Percentiles rank a stretch among this genome's conserved stretches.
Evolutionary conservation across 2,329 filamentous ascomycete genomes (phyloP).

Genomic region (Verruconis gallopava): DNA sequence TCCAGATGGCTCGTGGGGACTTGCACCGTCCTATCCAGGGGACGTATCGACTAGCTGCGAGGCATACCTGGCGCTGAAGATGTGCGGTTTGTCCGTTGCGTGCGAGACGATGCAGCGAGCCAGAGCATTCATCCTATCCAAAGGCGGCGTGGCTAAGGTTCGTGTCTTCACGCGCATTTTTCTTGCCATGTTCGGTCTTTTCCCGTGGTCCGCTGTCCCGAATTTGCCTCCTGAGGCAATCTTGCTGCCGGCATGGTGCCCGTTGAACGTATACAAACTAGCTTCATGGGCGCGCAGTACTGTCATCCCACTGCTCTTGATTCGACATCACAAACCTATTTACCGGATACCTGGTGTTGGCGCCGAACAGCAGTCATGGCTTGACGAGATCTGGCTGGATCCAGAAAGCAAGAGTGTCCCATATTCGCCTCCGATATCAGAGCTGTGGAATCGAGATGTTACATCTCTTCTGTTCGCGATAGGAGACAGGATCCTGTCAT

Average conservation of each 20-base stretch:
- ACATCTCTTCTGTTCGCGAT: not conserved
- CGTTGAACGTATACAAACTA: slow-evolving; percentile 1
- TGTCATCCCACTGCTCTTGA: slow-evolving; percentile 2
- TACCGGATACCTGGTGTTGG: not conserved
- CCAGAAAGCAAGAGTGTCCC: not conserved
- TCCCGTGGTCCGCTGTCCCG: slow-evolving; percentile 1
- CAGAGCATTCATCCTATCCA: not conserved
- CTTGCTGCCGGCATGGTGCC: not conserved
- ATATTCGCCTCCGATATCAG: not conserved
- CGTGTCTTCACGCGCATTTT: slow-evolving; percentile 4
- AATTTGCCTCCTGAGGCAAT: slow-evolving; percentile 1
- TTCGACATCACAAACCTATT: slow-evolving; percentile 1
- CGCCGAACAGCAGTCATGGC: not conserved
- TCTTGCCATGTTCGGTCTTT: slow-evolving; percentile 2
- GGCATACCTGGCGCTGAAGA: slow-evolving; percentile 4
- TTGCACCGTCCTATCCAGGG: slow-evolving; percentile 6
- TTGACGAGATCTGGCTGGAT: slow-evolving; percentile 2
- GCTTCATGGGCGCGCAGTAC: slow-evolving; percentile 3
- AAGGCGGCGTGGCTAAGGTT: not conserved
- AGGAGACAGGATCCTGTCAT: not conserved
- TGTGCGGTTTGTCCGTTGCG: not conserved
- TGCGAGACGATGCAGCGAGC: not conserved
- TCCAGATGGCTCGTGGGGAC: slow-evolving; percentile 2
- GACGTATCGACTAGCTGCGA: slow-evolving; percentile 3
- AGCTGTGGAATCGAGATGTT: not conserved